phyloP scores from a whole-genome alignment of 768 basidiomycete species.

The Suillus subalutaceus region DNA sequence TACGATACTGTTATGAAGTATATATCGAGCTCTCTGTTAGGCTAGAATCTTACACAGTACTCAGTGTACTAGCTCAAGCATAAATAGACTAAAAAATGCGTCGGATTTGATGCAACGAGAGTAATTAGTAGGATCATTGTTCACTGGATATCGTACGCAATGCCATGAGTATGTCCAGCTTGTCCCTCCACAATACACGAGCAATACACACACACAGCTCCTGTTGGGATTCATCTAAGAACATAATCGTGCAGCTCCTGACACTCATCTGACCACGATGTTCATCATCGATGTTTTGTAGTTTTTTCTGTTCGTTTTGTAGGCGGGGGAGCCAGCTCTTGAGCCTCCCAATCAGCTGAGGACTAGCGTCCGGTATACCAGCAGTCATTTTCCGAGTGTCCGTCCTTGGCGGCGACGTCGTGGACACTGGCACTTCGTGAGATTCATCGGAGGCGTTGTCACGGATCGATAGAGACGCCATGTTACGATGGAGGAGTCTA shows the following conservation, averaged over 20 bases:
- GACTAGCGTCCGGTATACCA: conserved; percentile 47
- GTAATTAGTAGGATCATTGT: conserved; percentile 16
- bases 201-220: not conserved
- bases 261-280: not conserved
- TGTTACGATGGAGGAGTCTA: conserved; percentile 25
- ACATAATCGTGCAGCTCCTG: no score
- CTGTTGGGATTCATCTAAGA: not conserved
- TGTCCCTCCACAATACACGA: not conserved
- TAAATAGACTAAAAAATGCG: conserved; percentile 14
- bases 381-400: conserved; percentile 32
- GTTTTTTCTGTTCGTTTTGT: not conserved
- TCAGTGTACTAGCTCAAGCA: not conserved
- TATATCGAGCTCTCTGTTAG: conserved; percentile 17
- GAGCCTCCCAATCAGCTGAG: conserved; percentile 57
- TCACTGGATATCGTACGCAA: conserved; percentile 2
- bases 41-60: conserved; percentile 4
- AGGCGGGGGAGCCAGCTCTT: conserved; percentile 49
- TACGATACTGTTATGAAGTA: not conserved
- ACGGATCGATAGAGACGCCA: conserved; percentile 35
- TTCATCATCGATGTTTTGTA: conserved; percentile 10
- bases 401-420: not conserved
- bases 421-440: not conserved
- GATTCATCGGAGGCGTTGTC: conserved; percentile 19
- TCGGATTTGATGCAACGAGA: conserved; percentile 26
- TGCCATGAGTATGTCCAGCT: not conserved